Conservation (phyloP, 768 basidiomycete genomes). For the Cubamyces sp. region DNA sequence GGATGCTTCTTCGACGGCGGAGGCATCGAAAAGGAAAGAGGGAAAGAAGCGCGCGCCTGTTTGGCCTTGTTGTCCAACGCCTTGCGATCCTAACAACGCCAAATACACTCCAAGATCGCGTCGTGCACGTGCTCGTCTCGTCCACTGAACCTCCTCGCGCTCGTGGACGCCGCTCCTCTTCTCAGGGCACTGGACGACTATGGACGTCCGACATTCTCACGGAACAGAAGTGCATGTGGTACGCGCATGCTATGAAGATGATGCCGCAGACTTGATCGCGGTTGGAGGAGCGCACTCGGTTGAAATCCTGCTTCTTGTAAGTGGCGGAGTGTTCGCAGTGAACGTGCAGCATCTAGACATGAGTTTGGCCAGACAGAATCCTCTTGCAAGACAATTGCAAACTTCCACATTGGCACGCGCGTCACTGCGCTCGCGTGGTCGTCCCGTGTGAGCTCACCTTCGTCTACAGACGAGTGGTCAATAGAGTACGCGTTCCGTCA, state of each 20-base stretch:
- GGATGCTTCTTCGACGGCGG: slow-evolving; percentile 43
- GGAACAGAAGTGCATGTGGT: slow-evolving; percentile 64
- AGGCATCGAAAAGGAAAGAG: slow-evolving; percentile 16
- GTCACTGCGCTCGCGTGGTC: slow-evolving; percentile 84
- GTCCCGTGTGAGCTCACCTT: slow-evolving; percentile 66
- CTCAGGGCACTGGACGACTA: slow-evolving; percentile 29
- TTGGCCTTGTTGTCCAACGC: slow-evolving; percentile 26
- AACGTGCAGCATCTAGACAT: slow-evolving; percentile 12
- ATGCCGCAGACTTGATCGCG: slow-evolving; percentile 71
- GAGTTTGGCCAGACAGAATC: slow-evolving; percentile 42
- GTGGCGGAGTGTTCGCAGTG: slow-evolving; percentile 32
- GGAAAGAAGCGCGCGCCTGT: slow-evolving; percentile 10
- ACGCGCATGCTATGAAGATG: slow-evolving; percentile 63
- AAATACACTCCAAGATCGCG: slow-evolving; percentile 32
- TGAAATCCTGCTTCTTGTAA: slow-evolving; percentile 66
- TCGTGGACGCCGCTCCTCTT: neutral
- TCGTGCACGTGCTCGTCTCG: slow-evolving; percentile 17
- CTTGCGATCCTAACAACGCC: slow-evolving; percentile 29
- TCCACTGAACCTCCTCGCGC: neutral
- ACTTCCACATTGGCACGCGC: slow-evolving; percentile 72
- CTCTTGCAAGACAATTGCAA: slow-evolving; percentile 57
- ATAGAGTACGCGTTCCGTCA: slow-evolving; percentile 57
- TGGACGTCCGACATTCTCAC: slow-evolving; percentile 66
- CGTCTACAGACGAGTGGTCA: slow-evolving; percentile 64
- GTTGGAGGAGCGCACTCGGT: slow-evolving; percentile 76